Evolutionary conservation across 192 early-diverging fungal species (phyloP), one percentile per base, ranked within the genome.

Genomic region (Coemansia sp.): DNA sequence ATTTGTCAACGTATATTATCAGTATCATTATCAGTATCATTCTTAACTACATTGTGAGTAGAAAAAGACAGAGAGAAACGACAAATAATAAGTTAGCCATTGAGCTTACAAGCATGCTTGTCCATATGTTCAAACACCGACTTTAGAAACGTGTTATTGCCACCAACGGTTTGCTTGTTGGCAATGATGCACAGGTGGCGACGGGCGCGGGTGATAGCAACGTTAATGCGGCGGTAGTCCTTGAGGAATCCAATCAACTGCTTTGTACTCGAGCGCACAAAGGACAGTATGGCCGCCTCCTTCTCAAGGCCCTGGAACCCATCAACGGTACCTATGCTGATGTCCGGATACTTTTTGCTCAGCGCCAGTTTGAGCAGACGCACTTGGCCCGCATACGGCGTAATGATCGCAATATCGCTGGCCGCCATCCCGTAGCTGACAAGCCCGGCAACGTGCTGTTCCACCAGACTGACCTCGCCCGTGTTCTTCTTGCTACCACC

Each of bases 261-360:
- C 12, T 85, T 71, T 21, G 77, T 83, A 70, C 95, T 95, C 23
- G 89, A 89, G 19, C 94, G 78, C 9, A 95, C 93, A 4, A 93
- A 72, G 4, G 87, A 85, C n/a, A 96, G 42, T n/a, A 96, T 79
- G 39, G 94, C 83, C 0, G 91, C 92, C 64, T 95, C 89, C 68
- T 93, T 93, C 69, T 95, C 94, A 19, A 91, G 85, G 5, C 94
- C 93, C 64, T 95, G 93, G 59, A 93, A 92, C 3, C 92, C 91
- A 69, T 95, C 93, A 11, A 93, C 90, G n/a, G 88, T 85, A 0
- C 88, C 90, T n/a, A 94, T 86, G 68, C 92, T 91, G 54, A 92
- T 74, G 10, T 60, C 75, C 1, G 85, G 87, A 62, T 82, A 88
- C 42, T 57, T 67, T 43, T 83, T 84, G 49, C 76, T 75, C 26